Conservation (phyloP, 78 protist species). For the Chrysochromulina tobinii region DNA sequence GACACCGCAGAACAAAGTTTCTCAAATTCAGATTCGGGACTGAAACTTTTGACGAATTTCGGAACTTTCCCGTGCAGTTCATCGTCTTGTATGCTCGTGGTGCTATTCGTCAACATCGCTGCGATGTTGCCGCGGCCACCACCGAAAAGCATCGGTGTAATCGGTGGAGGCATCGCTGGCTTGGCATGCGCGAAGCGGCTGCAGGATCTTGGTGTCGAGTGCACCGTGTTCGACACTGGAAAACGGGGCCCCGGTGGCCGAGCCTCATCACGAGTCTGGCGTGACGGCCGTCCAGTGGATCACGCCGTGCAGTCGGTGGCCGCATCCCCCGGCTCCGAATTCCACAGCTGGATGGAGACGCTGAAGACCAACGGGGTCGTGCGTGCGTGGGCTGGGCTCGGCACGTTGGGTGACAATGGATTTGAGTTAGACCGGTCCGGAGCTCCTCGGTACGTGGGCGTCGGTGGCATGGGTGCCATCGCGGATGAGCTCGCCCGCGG, state of each 20-base stretch:
- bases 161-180: slow-evolving; percentile 1
- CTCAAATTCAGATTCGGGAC: too few relatives aligned
- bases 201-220: not conserved
- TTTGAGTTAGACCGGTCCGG: too few relatives aligned
- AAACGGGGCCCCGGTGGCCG: not conserved
- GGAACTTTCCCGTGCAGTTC: too few relatives aligned
- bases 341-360: not conserved
- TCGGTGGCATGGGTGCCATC: not conserved
- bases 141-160: not conserved
- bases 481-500: not conserved
- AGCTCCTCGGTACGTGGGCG: not conserved
- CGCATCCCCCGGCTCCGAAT: not conserved
- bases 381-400: not conserved
- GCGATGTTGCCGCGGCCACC: too few relatives aligned
- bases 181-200: not conserved
- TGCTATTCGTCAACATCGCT: too few relatives aligned
- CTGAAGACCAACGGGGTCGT: not conserved
- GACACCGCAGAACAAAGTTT: too few relatives aligned
- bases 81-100: too few relatives aligned
- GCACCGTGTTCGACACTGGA: not conserved
- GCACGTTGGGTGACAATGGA: not conserved
- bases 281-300: not conserved
- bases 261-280: not conserved
- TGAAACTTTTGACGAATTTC: too few relatives aligned
- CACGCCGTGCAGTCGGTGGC: not conserved